Base-by-base conservation (phyloP, 2,329 filamentous ascomycete genomes). In the Cercospora citrullina region DNA sequence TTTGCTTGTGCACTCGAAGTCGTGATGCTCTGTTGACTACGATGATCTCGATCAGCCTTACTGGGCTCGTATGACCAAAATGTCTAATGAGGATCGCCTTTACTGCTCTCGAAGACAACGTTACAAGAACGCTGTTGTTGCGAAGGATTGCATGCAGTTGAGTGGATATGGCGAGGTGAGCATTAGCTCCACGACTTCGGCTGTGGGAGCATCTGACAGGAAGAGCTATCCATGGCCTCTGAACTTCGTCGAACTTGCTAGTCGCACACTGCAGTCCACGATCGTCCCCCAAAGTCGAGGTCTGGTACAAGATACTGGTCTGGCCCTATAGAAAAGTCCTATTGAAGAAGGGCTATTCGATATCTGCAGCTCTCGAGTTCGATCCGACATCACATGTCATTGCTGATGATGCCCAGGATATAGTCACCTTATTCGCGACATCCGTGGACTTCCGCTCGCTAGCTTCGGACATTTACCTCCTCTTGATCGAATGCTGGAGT, bases 371-470 rank as follows among this genome's bases (percentile, higher is more conserved):
- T 66, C 39, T 30, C 67, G 63, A 26, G 67, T 65, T 7, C 14
- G n/a, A 51, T 67, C 63, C 45, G 18, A 36, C 63, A 64, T 33
- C 53, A 51, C 36, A 68, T 36, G 39, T 67, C 58, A 33, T 64
- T 66, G 45, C 63, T 68, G n/a, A 70, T 57, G 18, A 68, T 59
- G 31, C 68, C 68, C 51, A 60, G 21, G 14, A 64, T 60, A 21
- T 64, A 65, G 18, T 64, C 66, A n/a, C 53, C 48, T 5, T 65
- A 45, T 16, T 68, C 66, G 64, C 59, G 30, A 65, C 30, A 61
- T 69, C 67, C 67, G 67, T 68, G 14, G 42, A 42, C 42, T 58
- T 61, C 30, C 63, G 53, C 21, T 64, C 23, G 5, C 55, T 60
- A 28, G 63, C 58, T n/a, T 31, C 31, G 31, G 42, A 61, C 21